These are phyloP conservation scores for Croton laevigatus DNA, from an alignment of 441 rosid species.

Conservation along the genomic window DNA sequence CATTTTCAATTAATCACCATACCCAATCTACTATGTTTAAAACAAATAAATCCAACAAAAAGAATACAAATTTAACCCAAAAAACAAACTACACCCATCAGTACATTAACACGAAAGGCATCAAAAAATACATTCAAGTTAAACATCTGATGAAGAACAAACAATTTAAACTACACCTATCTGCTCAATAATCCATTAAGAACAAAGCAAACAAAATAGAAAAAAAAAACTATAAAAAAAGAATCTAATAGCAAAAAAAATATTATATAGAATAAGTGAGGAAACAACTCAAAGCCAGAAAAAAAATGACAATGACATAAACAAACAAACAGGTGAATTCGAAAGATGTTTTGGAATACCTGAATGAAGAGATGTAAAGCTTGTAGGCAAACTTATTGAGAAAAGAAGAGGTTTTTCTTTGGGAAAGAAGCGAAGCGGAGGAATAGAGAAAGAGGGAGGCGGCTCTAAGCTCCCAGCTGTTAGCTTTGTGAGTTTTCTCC, in stretches of 20 bases:
- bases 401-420: background rate
- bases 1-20: conserved; percentile 1
- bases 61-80: conserved; percentile 3
- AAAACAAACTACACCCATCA: background rate
- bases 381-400: background rate
- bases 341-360: conserved; percentile 21
- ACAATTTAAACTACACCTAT: conserved; percentile 12
- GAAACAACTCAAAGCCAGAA: conserved; percentile 21
- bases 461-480: conserved; percentile 25
- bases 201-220: background rate
- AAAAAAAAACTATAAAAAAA: background rate
- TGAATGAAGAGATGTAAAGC: conserved; percentile 14
- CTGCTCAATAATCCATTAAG: conserved; percentile 4
- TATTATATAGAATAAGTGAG: background rate
- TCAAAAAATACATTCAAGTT: background rate
- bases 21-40: background rate
- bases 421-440: background rate
- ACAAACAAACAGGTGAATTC: background rate
- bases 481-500: conserved; percentile 34
- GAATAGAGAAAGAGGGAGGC: conserved; percentile 22
- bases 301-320: conserved; percentile 6
- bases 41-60: conserved; percentile 1
- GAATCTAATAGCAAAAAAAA: conserved; percentile 11
- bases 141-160: conserved; percentile 15
- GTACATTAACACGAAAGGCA: background rate